Percentiles rank a stretch among this genome's conserved stretches.
These are phyloP conservation scores for Pachysandra terminalis DNA, from an alignment of 164 flowering plant genomes.

Conservation along the genomic window DNA sequence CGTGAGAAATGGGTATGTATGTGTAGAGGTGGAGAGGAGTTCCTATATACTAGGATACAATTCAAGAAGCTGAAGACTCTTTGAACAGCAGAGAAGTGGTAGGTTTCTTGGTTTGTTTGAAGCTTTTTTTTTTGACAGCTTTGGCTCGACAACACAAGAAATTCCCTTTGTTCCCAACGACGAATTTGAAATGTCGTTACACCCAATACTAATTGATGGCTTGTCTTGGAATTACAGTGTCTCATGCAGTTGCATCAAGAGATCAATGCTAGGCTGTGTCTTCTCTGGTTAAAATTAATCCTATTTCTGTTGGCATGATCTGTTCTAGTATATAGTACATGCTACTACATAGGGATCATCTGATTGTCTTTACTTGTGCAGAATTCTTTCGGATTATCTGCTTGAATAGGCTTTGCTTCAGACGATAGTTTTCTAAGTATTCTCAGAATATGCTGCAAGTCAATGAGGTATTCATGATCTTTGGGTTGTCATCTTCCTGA, in stretches of 20 bases:
- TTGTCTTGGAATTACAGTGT: too few species aligned
- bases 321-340: too few species aligned
- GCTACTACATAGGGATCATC: too few species aligned
- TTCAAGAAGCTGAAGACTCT: too few species aligned
- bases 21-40: background rate
- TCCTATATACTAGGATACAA: background rate
- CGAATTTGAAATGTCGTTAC: background rate
- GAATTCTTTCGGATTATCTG: too few species aligned
- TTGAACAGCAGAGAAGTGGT: background rate
- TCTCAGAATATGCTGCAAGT: background rate
- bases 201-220: background rate
- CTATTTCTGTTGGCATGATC: too few species aligned
- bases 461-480: background rate
- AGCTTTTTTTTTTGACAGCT: background rate
- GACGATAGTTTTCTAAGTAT: background rate
- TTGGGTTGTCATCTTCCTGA: too few species aligned
- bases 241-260: too few species aligned
- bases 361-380: too few species aligned
- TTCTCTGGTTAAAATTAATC: too few species aligned
- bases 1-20: background rate
- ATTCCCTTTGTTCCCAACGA: conserved; percentile 10
- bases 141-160: conserved; percentile 1
- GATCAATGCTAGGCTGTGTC: too few species aligned
- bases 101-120: background rate
- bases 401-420: background rate